Percentiles rank a stretch among this genome's conserved stretches.
These are phyloP conservation scores for Pseudonitzschia multiseries DNA, from an alignment of 108 stramenopile species.

Conservation along the genomic window DNA sequence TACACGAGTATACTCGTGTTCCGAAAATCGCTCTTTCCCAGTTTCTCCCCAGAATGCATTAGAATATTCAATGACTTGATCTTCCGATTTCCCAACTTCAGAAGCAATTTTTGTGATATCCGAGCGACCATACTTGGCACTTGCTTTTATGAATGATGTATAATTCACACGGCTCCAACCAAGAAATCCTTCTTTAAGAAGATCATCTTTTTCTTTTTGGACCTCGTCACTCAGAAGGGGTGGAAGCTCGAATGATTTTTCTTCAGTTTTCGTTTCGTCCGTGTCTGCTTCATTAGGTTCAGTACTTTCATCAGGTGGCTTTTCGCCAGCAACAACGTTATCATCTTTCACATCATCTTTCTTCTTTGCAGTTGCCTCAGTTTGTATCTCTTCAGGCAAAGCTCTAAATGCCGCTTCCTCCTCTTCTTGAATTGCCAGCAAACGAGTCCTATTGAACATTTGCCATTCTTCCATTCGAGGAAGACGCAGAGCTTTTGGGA, in stretches of 20 bases:
- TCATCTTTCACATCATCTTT: constrained; percentile 23
- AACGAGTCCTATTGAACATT: constrained; percentile 83
- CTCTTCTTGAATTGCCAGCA: constrained; percentile 80
- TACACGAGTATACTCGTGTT: constrained; percentile 86
- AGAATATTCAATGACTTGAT: constrained; percentile 54
- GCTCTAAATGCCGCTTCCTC: constrained; percentile 72
- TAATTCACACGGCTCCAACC: constrained; percentile 89
- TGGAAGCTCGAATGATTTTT: constrained; percentile 51
- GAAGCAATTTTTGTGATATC: constrained; percentile 59
- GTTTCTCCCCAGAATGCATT: constrained; percentile 77
- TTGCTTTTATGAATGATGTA: constrained; percentile 75
- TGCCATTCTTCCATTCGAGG: constrained; percentile 97
- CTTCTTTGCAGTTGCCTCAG: constrained; percentile 32
- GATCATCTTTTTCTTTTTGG: constrained; percentile 57
- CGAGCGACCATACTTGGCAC: constrained; percentile 56
- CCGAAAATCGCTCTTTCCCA: constrained; percentile 72
- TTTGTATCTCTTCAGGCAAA: constrained; percentile 65
- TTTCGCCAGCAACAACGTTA: constrained; percentile 14
- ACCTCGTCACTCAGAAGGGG: constrained; percentile 66
- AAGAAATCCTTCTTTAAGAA: constrained; percentile 87
- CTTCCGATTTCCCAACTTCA: constrained; percentile 72
- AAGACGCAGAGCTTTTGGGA: constrained; percentile 90
- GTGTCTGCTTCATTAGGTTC: constrained; percentile 20
- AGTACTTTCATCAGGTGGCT: constrained; percentile 19
- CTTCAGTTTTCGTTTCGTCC: constrained; percentile 36